Evolutionary conservation across 306 rosid genomes (phyloP).

Genomic region (Gastrolobium bilobum): DNA sequence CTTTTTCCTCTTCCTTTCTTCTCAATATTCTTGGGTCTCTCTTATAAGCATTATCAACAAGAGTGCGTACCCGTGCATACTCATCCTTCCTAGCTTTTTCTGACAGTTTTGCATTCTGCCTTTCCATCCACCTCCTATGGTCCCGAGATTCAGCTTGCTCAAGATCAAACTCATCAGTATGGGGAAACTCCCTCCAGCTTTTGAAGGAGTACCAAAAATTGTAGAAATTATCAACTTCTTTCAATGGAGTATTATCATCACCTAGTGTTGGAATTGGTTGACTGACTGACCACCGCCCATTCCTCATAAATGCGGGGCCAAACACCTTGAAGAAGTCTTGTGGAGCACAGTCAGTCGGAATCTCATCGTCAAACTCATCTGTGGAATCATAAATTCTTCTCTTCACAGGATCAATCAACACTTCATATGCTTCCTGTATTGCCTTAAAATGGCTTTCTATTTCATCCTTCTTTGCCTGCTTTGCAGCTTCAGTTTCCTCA

Average conservation of each 20-base stretch:
- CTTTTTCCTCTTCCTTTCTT: slow-evolving; percentile 89
- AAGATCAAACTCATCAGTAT: slow-evolving; percentile 91
- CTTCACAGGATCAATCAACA: slow-evolving; percentile 79
- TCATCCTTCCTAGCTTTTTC: slow-evolving; percentile 99
- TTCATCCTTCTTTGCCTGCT: slow-evolving; percentile 86
- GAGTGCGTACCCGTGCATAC: slow-evolving; percentile 80
- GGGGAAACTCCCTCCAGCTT: slow-evolving; percentile 99
- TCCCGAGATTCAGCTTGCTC: slow-evolving; percentile 99
- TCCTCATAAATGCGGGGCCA: slow-evolving; percentile 95
- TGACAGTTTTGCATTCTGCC: slow-evolving; percentile 90
- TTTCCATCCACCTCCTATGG: slow-evolving; percentile 98
- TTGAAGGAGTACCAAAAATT: slow-evolving; percentile 91
- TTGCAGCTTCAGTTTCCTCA: slow-evolving; percentile 86
- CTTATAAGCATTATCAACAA: slow-evolving; percentile 94
- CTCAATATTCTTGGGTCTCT: slow-evolving; percentile 89
- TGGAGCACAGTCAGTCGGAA: slow-evolving; percentile 94
- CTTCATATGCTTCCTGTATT: slow-evolving; percentile 93
- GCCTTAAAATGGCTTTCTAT: slow-evolving; percentile 91
- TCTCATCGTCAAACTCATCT: slow-evolving; percentile 96
- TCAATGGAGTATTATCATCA: slow-evolving; percentile 74
- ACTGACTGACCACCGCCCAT: slow-evolving; percentile 92
- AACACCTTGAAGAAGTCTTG: slow-evolving; percentile 94
- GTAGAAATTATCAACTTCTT: slow-evolving; percentile 84
- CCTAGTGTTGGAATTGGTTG: slow-evolving; percentile 87
- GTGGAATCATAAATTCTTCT: slow-evolving; percentile 98